A percentile compares a stretch with the other conserved stretches of the same genome.
These are phyloP conservation scores for Camellia sinensis DNA, from an alignment of 148 eudicot genomes.

Conservation along the genomic window DNA sequence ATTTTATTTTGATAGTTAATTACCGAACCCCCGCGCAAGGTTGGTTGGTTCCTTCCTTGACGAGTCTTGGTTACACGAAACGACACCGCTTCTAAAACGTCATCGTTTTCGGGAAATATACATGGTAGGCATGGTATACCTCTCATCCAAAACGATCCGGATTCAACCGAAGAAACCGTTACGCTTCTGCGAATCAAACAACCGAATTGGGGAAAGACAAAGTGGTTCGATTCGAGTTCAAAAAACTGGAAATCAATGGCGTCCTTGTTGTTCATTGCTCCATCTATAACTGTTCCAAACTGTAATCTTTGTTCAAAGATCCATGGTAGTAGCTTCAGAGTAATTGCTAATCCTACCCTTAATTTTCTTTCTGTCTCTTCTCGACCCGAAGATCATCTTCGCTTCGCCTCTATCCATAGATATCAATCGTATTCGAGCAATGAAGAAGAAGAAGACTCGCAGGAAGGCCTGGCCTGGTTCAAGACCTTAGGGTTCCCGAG, in stretches of 20 bases:
- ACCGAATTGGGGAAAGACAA: neutral
- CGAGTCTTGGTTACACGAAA: too few species aligned
- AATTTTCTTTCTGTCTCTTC: conserved; percentile 4
- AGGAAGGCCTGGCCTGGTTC: conserved; percentile 40
- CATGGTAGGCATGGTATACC: too few species aligned
- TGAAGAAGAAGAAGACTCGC: conserved; percentile 18
- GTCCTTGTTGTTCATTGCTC: neutral
- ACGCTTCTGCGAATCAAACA: neutral
- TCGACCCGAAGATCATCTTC: neutral
- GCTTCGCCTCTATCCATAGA: conserved; percentile 5
- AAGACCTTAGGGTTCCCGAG: conserved; percentile 64
- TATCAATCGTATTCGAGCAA: conserved; percentile 11
- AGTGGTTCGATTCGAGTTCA: neutral
- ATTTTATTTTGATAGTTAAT: too few species aligned
- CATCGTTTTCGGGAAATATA: too few species aligned
- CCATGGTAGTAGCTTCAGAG: conserved; percentile 1
- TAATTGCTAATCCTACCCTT: conserved; percentile 3
- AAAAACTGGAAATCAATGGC: conserved; percentile 8
- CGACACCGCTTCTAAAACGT: too few species aligned
- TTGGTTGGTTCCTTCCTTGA: too few species aligned
- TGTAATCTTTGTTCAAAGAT: neutral
- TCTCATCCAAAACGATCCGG: neutral
- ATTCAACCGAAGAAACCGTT: neutral
- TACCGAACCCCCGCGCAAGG: too few species aligned
- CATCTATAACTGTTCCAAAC: neutral